Evolutionary conservation across 1,284 basidiomycete species (phyloP), one percentile per base, ranked within the genome.

Genomic region (Salmacisia buchloeana): DNA sequence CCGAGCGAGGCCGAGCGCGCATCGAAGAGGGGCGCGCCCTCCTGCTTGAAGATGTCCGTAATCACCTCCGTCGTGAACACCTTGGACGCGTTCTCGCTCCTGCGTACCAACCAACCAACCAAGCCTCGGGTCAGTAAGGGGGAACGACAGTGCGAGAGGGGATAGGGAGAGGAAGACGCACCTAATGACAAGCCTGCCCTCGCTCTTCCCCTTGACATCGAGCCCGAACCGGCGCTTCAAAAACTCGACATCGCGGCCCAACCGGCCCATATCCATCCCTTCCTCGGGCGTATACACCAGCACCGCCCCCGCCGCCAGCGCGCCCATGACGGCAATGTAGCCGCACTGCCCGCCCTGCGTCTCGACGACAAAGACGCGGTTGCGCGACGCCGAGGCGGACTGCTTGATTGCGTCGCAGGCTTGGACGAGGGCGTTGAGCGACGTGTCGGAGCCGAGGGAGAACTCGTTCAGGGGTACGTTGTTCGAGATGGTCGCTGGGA

Each of bases 321-420:
- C 94, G 63, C 94, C 96, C 84, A 97, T 86, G 1, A 92, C 89
- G 6, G 94, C 93, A 66, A 98, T 87, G 81, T 96, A 97, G 10
- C 96, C 94, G 79, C 91, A 96, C 81, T 89, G 89, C 36, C 94
- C 94, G 62, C 96, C 94, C 81, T 98, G 96, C 0, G 94, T 97
- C 83, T 98, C 94, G 29, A 99, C 92, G 1, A 98, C 90, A 79
- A 99, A 98, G 61, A 97, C 94, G 56, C 94, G 84, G 81, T 97
- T 94, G 69, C 94, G 83, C 74, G 91, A 94, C 5, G 94, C 94
- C 59, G 90, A 91, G 4, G 96, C 94, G 74, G 90, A 93, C 84
- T 98, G 96, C 83, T 94, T 96, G 82, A 98, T 96, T 34, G 93
- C 89, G 81, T 99, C 96, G 78, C 94, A 97, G 2, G 96, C 94